These are phyloP conservation scores for Cutaneotrichosporon dermatis DNA, from an alignment of 1,284 basidiomycete species.

Conservation along the genomic window DNA sequence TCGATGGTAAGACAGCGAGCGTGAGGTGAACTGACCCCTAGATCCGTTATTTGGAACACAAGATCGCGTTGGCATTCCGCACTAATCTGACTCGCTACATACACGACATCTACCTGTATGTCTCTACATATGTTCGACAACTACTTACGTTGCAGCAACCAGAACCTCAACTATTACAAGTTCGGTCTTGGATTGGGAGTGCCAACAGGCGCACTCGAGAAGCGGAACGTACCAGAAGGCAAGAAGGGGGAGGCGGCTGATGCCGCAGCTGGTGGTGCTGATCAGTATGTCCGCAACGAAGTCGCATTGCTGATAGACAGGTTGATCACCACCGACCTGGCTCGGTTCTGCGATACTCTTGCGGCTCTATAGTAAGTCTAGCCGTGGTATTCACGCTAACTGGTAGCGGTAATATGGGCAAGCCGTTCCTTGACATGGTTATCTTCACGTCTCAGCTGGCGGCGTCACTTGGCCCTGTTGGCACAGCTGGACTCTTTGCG, in stretches of 20 bases:
- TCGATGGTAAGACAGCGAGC: constrained; percentile 63
- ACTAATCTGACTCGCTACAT: constrained; percentile 86
- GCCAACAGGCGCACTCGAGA: constrained; percentile 17
- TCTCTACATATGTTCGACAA: constrained; percentile 4
- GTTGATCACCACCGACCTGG: constrained; percentile 85
- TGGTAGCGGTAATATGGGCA: constrained; percentile 68
- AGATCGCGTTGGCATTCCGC: constrained; percentile 75
- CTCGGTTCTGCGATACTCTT: constrained; percentile 82
- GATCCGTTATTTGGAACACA: constrained; percentile 89
- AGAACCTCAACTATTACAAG: constrained; percentile 56
- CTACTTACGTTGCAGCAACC: constrained; percentile 30
- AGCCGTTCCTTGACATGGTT: constrained; percentile 84
- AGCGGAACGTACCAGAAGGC: constrained; percentile 25
- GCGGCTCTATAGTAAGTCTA: constrained; percentile 76
- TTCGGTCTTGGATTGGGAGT: constrained; percentile 49
- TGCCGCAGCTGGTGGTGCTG: constrained; percentile 62
- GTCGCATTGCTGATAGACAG: constrained; percentile 48
- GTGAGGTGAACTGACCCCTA: constrained; percentile 34
- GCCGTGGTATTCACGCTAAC: not conserved
- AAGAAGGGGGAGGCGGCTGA: constrained; percentile 26
- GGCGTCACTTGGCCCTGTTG: constrained; percentile 68
- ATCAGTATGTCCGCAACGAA: constrained; percentile 54
- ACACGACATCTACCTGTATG: constrained; percentile 82
- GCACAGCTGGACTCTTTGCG: constrained; percentile 70
- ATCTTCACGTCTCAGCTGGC: constrained; percentile 92